These are phyloP conservation scores for Juglanconis juglandina DNA, from an alignment of 2,329 filamentous ascomycete genomes.

Conservation along the genomic window DNA sequence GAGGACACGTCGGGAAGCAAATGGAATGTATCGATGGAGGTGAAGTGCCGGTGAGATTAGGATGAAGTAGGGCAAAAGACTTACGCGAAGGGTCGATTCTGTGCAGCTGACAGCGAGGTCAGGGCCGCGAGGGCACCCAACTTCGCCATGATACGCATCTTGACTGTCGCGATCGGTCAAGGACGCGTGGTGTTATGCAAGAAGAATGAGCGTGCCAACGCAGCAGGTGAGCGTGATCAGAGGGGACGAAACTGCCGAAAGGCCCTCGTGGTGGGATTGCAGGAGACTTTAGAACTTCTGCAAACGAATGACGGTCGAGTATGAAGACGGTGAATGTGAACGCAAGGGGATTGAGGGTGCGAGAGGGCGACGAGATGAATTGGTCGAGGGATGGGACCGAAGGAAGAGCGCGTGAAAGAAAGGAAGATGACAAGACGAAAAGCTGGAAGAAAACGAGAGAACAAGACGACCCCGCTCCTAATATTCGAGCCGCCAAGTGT, in stretches of 20 bases:
- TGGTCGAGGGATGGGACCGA: constrained; percentile 4
- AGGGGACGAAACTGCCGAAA: not conserved
- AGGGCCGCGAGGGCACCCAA: constrained; percentile 34
- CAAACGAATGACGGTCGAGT: constrained; percentile 14
- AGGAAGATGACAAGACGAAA: constrained; percentile 10
- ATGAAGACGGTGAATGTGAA: constrained; percentile 3
- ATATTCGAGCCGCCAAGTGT: not conserved
- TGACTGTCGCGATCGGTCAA: constrained; percentile 16
- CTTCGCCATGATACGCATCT: constrained; percentile 37
- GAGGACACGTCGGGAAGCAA: not conserved
- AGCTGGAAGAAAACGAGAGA: constrained; percentile 13
- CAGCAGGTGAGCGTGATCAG: not conserved
- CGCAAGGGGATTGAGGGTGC: not conserved
- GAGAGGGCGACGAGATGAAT: not conserved
- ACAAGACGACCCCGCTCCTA: not conserved
- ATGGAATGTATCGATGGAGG: not conserved
- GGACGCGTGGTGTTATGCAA: not conserved
- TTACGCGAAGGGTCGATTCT: constrained; percentile 34
- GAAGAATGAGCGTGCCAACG: not conserved
- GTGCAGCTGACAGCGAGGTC: constrained; percentile 31
- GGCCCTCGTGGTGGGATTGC: not conserved
- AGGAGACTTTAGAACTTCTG: not conserved
- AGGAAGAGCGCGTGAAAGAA: constrained; percentile 14
- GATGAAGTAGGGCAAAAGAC: constrained; percentile 12
- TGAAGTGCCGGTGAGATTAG: not conserved